Evolutionary conservation across 805 yeast genomes (phyloP), one percentile per base, ranked within the genome.

Genomic region (Metschnikowia noctiluminum): DNA sequence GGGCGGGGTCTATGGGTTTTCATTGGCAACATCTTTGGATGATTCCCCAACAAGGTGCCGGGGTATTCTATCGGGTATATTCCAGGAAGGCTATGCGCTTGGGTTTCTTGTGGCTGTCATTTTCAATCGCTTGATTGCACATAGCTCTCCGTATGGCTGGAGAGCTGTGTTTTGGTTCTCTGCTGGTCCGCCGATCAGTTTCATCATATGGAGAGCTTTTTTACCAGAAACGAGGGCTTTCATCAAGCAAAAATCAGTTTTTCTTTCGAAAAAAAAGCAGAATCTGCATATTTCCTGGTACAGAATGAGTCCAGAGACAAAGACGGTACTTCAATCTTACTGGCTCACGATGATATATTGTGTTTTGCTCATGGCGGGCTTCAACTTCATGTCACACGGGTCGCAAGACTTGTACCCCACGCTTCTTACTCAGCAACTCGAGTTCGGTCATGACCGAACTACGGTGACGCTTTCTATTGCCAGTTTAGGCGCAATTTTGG

Each of bases 71-170:
- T 77, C 84, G 34, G 89, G 88, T 42, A 64, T 87, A 38, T 79
- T 89, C 62, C 96, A 88, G 66, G 86, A 87, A 63, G 96, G 96
- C 52, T 89, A 84, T 56, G 84, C 87, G 0, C 75, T 84, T 42
- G 90, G 90, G 26, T 84, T 82, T 57, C 66, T 84, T 27, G 61
- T 84, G 50, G 88, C 82, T 6, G 87, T 82, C 43, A 71, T 83
- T 26, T 84, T 83, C 68, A 78, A 79, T 52, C 72, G 89, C 62
- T 85, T 85, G 32, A 77, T 84, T 38, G 50, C 55, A n/a, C 48
- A 50, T 51, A 77, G 73, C 50, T 69, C 82, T 4, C 56, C 68
- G 1, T 79, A 82, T 53, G 69, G 73, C 0, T 84, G 89, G 89
- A 77, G 87, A 65, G 74, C 85, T 2, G 62, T 84, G 49, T 82